phyloP scores from a whole-genome alignment of 2,329 filamentous ascomycete genomes.

The Chrysoporthe cubensis region DNA sequence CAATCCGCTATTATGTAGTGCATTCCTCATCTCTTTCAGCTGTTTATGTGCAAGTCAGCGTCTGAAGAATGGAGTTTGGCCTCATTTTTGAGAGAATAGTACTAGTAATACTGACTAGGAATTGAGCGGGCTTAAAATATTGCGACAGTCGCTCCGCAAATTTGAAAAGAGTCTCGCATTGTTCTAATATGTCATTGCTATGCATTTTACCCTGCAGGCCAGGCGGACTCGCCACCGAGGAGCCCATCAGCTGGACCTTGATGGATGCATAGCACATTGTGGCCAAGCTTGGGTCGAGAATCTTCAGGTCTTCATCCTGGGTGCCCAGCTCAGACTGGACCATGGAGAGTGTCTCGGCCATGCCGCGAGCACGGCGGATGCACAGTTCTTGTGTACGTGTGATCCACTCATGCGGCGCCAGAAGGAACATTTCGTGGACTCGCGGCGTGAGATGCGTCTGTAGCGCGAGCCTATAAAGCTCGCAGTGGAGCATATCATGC shows the following conservation, averaged over 20 bases:
- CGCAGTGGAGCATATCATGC: constrained; percentile 9
- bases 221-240: not conserved
- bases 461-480: constrained; percentile 7
- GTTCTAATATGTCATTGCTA: not conserved
- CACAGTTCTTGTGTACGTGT: not conserved
- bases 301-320: not conserved
- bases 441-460: not conserved
- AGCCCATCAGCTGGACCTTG: constrained; percentile 8
- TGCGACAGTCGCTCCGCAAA: constrained; percentile 7
- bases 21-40: constrained; percentile 1
- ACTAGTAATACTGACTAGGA: not conserved
- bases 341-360: constrained; percentile 8
- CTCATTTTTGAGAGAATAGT: not conserved
- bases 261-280: constrained; percentile 7
- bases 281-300: constrained; percentile 5
- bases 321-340: constrained; percentile 1
- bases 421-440: not conserved
- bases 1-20: not conserved
- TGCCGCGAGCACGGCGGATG: not conserved
- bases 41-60: not conserved
- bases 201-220: not conserved
- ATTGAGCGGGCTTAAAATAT: not conserved
- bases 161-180: not conserved
- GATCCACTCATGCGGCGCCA: not conserved
- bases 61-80: not conserved